Base-by-base conservation (phyloP, 805 yeast genomes). In the Candida koratica region DNA sequence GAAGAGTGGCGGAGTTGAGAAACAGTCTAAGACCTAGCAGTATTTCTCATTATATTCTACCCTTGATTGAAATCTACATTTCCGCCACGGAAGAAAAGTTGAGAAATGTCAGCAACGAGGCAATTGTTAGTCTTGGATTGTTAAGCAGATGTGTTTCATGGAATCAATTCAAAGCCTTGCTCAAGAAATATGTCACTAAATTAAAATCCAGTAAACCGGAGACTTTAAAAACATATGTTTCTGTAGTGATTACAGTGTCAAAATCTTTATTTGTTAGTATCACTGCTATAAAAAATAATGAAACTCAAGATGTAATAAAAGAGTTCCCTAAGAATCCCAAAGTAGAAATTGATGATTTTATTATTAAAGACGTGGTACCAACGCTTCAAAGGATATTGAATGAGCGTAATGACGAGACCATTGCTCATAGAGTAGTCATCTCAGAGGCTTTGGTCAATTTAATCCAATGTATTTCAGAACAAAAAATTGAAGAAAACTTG, bases 51-150 rank as follows among this genome's bases (percentile, higher is more conserved):
- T 88, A 82, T 53, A 51, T 93, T 28, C 60, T 93, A 38, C 97
- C 98, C 4, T 74, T 89, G 44, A 69, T 89, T 41, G 97, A 93
- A 61, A 79, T 77, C 43, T 87, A 80, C 58, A 87, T 84, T 2
- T 71, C 69, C 41, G 69, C 77, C 42, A 58, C 66, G 2, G 86
- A 81, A 25, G 71, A 64, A 32, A 79, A 74, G 44, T 63, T 67
- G 37, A 68, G 81, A 51, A 77, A 77, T 46, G 60, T 84, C 41
- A 69, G 81, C 17, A 74, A 79, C 54, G 93, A 82, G 43, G 69
- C 95, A 0, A 64, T 84, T 17, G 61, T 60, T 3, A 66, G 87
- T 0, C 74, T 89, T 41, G 79, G 85, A 4, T 52, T 50, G 10
- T 64, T 93, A 43, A 64, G 80, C 7, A 58, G 69, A 36, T 65